Evolutionary conservation across 1,284 basidiomycete genomes (phyloP).

Genomic region (Ustilago lituana): DNA sequence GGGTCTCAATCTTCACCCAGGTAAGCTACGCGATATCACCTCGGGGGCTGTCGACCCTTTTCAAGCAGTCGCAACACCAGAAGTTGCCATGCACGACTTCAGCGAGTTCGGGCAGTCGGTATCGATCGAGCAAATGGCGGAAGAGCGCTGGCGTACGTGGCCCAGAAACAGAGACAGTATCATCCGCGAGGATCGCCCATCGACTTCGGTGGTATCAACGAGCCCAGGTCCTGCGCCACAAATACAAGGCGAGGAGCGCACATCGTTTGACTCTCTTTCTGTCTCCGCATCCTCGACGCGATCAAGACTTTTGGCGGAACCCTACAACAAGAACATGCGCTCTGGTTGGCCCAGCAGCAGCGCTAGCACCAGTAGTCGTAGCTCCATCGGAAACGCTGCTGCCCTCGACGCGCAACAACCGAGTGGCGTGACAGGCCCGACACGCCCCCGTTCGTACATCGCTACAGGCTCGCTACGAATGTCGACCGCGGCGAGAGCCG

Average conservation of each 20-base stretch:
- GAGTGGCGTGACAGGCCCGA: conserved; percentile 12
- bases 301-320: conserved; percentile 32
- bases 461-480: conserved; percentile 21
- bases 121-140: conserved; percentile 42
- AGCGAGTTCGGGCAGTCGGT: conserved; percentile 42
- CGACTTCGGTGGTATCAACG: neutral
- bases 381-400: conserved; percentile 13
- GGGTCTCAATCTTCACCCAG: neutral
- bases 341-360: conserved; percentile 28
- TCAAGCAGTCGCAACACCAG: conserved; percentile 2
- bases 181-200: neutral
- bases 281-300: conserved; percentile 13
- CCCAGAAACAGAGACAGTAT: conserved; percentile 11
- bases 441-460: conserved; percentile 18
- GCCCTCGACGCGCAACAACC: conserved; percentile 5
- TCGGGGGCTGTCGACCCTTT: neutral
- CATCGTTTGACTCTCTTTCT: conserved; percentile 14
- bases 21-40: neutral
- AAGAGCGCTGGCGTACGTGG: conserved; percentile 39
- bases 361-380: conserved; percentile 28
- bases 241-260: neutral
- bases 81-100: conserved; percentile 29
- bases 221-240: neutral
- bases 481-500: conserved; percentile 11
- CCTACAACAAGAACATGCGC: conserved; percentile 28